Evolutionary conservation across 2,329 filamentous ascomycete species (phyloP).

Genomic region (Verticillium nonalfalfae): DNA sequence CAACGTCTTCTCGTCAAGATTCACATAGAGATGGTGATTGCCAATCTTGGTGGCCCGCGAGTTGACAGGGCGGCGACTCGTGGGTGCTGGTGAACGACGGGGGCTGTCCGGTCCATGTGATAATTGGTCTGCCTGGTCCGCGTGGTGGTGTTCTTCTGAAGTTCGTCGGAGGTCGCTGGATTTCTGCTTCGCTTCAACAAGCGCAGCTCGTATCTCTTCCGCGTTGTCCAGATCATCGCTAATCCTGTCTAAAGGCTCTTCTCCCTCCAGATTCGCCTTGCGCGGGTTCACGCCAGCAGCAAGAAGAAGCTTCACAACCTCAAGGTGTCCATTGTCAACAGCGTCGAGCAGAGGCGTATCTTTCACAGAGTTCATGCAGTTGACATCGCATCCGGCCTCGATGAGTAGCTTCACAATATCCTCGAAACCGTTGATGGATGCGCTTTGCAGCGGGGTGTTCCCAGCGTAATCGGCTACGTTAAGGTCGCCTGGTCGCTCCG

Average conservation of each 20-base stretch:
- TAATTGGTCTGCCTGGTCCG: constrained; percentile 40
- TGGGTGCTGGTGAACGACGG: constrained; percentile 46
- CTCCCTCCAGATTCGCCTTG: constrained; percentile 84
- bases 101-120: constrained; percentile 54
- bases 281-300: constrained; percentile 86
- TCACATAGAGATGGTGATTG: constrained; percentile 58
- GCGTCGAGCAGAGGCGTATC: constrained; percentile 95
- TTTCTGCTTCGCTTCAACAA: constrained; percentile 55
- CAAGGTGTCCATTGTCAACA: constrained; percentile 88
- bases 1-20: constrained; percentile 55
- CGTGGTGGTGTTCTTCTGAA: constrained; percentile 50
- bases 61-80: constrained; percentile 42
- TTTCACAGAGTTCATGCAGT: constrained; percentile 72
- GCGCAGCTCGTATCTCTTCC: constrained; percentile 67
- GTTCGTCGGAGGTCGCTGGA: constrained; percentile 43
- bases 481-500: constrained; percentile 78
- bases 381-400: constrained; percentile 75
- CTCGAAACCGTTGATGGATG: constrained; percentile 77
- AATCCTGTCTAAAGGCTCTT: constrained; percentile 84
- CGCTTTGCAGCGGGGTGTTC: constrained; percentile 94
- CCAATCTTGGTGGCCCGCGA: constrained; percentile 58
- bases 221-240: constrained; percentile 68
- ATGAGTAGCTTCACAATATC: constrained; percentile 86
- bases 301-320: constrained; percentile 78
- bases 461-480: constrained; percentile 89